Percentiles rank a stretch among this genome's conserved stretches.
Conservation (phyloP, 2,329 filamentous ascomycete species). For the Diaporthe sp. region DNA sequence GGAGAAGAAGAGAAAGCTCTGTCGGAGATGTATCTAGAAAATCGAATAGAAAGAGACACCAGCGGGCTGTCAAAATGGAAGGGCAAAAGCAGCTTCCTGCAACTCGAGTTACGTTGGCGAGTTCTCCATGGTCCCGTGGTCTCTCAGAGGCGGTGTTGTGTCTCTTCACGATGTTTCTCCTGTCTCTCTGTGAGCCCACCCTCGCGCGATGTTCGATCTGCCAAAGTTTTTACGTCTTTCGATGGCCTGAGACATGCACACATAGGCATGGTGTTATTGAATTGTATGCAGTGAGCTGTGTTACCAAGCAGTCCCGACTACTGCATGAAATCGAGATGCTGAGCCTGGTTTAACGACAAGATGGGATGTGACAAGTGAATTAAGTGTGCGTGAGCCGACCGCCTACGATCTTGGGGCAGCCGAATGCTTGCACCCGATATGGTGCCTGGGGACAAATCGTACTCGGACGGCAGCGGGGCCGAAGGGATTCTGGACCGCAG, state of each 20-base stretch:
- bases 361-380: background rate
- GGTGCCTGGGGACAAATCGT: background rate
- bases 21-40: background rate
- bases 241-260: conserved; percentile 7
- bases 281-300: background rate
- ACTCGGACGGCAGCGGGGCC: conserved; percentile 6
- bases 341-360: background rate
- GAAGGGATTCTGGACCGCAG: background rate
- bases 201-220: background rate
- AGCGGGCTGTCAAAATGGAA: background rate
- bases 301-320: background rate
- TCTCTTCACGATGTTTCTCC: background rate
- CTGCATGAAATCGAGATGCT: conserved; percentile 25
- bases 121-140: background rate
- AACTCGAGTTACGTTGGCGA: background rate
- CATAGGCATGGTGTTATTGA: background rate
- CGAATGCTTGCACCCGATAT: background rate
- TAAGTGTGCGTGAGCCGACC: background rate
- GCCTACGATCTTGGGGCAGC: background rate
- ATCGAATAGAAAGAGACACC: background rate
- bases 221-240: background rate
- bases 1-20: too few species aligned
- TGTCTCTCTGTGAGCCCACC: background rate
- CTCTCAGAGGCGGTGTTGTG: background rate
- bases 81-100: background rate